Evolutionary conservation across 768 basidiomycete species (phyloP).

Genomic region (Grammothele lineata): DNA sequence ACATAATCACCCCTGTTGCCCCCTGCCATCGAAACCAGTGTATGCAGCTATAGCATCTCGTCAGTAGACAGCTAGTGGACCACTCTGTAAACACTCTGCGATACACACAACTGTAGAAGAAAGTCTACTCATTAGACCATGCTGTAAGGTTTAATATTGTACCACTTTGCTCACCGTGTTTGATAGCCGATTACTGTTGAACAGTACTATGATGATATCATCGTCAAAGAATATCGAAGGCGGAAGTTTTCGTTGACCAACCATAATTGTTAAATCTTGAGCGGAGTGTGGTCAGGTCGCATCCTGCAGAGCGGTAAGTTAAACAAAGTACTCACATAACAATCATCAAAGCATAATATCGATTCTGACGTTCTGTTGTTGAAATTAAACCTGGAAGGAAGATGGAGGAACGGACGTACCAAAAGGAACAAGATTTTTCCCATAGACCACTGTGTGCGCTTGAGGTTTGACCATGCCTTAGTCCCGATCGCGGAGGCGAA

Average conservation of each 20-base stretch:
- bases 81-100: too few relatives aligned
- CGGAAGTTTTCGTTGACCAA: constrained; percentile 19
- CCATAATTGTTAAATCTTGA: constrained; percentile 53
- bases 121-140: too few relatives aligned
- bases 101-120: too few relatives aligned
- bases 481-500: too few relatives aligned
- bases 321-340: constrained; percentile 39
- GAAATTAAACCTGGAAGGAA: not conserved
- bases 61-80: too few relatives aligned
- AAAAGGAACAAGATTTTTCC: constrained; percentile 53
- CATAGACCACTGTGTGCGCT: constrained; percentile 53
- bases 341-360: constrained; percentile 49
- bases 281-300: not conserved
- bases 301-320: not conserved
- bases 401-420: constrained; percentile 29
- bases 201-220: constrained; percentile 13
- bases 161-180: too few relatives aligned
- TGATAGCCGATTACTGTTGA: constrained; percentile 30
- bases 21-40: constrained; percentile 57
- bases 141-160: too few relatives aligned
- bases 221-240: not conserved
- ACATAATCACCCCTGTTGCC: constrained; percentile 51
- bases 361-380: constrained; percentile 37
- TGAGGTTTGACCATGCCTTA: too few relatives aligned
- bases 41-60: constrained; percentile 23